Percentiles rank a stretch among this genome's conserved stretches.
phyloP scores from a whole-genome alignment of 345 rosid species.

The Raphanus sativus region DNA sequence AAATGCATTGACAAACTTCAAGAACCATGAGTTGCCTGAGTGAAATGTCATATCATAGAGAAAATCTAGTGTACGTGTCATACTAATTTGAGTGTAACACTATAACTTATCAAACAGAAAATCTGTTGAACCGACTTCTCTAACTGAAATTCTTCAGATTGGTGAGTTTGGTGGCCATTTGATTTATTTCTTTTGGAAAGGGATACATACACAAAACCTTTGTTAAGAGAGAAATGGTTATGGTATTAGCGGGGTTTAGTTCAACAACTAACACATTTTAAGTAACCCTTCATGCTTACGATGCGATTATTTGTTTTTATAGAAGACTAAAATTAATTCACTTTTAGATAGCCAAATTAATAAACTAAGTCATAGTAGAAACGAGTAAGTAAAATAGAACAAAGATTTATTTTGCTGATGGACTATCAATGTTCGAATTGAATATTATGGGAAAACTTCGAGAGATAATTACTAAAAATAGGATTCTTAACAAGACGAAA shows the following conservation, averaged over 20 bases:
- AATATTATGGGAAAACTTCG: not conserved
- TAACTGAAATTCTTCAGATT: conserved; percentile 32
- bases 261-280: conserved; percentile 32
- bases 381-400: not conserved
- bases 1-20: not conserved
- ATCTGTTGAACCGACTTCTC: conserved; percentile 34
- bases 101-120: not conserved
- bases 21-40: not conserved
- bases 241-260: conserved; percentile 30
- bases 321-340: not conserved
- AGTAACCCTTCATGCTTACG: conserved; percentile 8
- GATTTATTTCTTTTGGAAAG: conserved; percentile 9
- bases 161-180: conserved; percentile 38
- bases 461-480: conserved; percentile 3
- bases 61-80: conserved; percentile 35
- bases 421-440: not conserved
- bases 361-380: too few species aligned
- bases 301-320: conserved; percentile 8
- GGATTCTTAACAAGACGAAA: too few species aligned
- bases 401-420: not conserved
- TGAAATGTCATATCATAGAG: not conserved
- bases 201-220: not conserved
- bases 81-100: not conserved
- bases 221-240: conserved; percentile 15
- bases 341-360: not conserved